Evolutionary conservation across 1,284 basidiomycete genomes (phyloP).

Genomic region (Irpex sp.): DNA sequence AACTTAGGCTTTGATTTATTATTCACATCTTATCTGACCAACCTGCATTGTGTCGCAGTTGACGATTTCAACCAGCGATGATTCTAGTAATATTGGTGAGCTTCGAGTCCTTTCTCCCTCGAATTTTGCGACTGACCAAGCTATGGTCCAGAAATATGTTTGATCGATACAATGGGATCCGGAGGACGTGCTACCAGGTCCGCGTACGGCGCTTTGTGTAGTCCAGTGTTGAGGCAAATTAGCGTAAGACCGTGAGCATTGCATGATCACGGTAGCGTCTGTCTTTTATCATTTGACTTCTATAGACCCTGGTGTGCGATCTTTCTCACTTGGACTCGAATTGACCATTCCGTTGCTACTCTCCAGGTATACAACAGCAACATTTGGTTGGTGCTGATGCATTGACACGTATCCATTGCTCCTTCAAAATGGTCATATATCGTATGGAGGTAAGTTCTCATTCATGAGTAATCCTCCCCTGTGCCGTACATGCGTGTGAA

Average conservation of each 20-base stretch:
- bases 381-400: background rate
- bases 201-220: too few species aligned
- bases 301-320: background rate
- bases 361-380: background rate
- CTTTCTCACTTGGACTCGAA: background rate
- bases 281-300: too few species aligned
- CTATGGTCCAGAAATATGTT: too few species aligned
- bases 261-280: too few species aligned
- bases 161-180: too few species aligned
- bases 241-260: too few species aligned
- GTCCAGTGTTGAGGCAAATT: too few species aligned
- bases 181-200: too few species aligned
- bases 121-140: too few species aligned
- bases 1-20: background rate
- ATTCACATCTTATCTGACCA: background rate
- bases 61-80: background rate
- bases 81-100: too few species aligned
- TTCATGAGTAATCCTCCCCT: background rate
- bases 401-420: background rate
- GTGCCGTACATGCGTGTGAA: background rate
- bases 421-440: background rate
- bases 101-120: too few species aligned
- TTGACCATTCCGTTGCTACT: background rate
- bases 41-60: background rate
- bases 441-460: background rate